Percentiles rank a stretch among this genome's conserved stretches.
These are phyloP conservation scores for Pisolithus microcarpus DNA, from an alignment of 768 basidiomycete genomes.

Conservation along the genomic window DNA sequence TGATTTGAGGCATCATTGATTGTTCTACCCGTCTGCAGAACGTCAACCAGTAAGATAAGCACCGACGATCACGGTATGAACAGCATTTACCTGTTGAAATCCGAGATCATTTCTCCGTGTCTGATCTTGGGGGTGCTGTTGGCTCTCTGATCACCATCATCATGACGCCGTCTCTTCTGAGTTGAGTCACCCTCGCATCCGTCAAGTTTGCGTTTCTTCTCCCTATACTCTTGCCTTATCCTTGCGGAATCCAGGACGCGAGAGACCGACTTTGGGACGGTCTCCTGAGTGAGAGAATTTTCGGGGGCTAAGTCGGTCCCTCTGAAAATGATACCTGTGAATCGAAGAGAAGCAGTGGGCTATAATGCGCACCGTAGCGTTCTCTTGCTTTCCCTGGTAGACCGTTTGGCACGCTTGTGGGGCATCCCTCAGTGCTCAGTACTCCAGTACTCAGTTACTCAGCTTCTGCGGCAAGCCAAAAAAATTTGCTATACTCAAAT, in stretches of 20 bases:
- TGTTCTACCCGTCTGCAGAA: conserved; percentile 61
- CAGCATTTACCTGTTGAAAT: conserved; percentile 62
- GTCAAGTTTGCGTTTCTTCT: conserved; percentile 35
- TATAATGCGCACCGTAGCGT: conserved; percentile 35
- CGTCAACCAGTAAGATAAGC: not conserved
- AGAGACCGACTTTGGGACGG: conserved; percentile 60
- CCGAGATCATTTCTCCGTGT: conserved; percentile 63
- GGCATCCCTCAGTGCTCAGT: conserved; percentile 38
- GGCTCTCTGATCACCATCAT: conserved; percentile 12
- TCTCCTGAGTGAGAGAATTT: conserved; percentile 43
- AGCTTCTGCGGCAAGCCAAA: too few species aligned
- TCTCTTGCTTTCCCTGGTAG: conserved; percentile 37
- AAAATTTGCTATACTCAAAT: not conserved
- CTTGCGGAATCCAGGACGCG: conserved; percentile 58
- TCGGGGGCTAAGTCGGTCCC: conserved; percentile 44
- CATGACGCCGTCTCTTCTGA: conserved; percentile 25
- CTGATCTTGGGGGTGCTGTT: conserved; percentile 39
- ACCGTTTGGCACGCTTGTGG: conserved; percentile 56
- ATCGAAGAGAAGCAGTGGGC: not conserved
- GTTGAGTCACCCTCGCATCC: conserved; percentile 19
- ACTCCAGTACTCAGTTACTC: too few species aligned
- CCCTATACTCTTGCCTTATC: conserved; percentile 49
- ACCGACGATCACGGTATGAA: not conserved
- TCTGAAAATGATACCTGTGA: conserved; percentile 24
- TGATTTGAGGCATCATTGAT: conserved; percentile 59